phyloP scores from a whole-genome alignment of 2,329 filamentous ascomycete species.

The Aspergillus fischeri region DNA sequence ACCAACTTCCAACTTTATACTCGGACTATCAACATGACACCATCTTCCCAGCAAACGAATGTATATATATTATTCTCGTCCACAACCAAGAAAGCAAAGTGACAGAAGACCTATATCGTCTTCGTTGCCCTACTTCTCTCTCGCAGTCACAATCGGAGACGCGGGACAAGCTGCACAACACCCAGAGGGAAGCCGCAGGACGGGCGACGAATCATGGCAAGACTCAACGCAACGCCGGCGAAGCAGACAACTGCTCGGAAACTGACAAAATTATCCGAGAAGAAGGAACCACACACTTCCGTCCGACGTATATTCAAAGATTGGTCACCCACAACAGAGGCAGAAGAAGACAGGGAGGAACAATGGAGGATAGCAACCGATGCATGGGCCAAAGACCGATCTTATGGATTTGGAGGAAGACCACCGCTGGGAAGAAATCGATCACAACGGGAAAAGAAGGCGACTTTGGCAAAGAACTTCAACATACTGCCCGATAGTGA shows the following conservation, averaged over 20 bases:
- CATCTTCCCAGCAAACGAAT: background rate
- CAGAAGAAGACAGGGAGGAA: constrained; percentile 4
- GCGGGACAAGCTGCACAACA: background rate
- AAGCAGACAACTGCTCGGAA: background rate
- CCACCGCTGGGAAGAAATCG: constrained; percentile 9
- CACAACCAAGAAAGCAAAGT: background rate
- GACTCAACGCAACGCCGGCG: constrained; percentile 10
- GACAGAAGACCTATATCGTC: background rate
- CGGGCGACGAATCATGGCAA: constrained; percentile 6
- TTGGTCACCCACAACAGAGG: background rate
- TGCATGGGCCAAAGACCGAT: constrained; percentile 4
- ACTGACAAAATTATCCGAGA: background rate
- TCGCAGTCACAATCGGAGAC: background rate
- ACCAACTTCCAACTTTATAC: background rate
- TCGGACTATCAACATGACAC: background rate
- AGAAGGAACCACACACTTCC: background rate
- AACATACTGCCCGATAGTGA: constrained; percentile 30
- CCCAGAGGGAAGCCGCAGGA: background rate
- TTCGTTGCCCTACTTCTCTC: background rate
- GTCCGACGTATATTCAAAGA: background rate
- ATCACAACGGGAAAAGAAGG: constrained; percentile 15
- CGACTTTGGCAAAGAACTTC: constrained; percentile 18
- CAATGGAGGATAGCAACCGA: constrained; percentile 9
- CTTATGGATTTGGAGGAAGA: constrained; percentile 6
- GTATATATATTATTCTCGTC: background rate